Percentiles rank a stretch among this genome's conserved stretches.
Evolutionary conservation across 176 grass and related monocot species (phyloP).

Genomic region (Triticum aestivum): IWGSC_CS_RefSeq_v2.1 NC_057798.1:664839663-664840162

Average conservation of each 20-base stretch:
- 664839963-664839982: no score
- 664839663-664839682: constrained; percentile 72
- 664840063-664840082: constrained; percentile 20
- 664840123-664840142: neutral
- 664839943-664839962: neutral
- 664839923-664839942: neutral
- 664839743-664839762: neutral
- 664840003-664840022: constrained; percentile 61
- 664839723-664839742: constrained; percentile 48
- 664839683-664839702: constrained; percentile 64
- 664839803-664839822: constrained; percentile 56
- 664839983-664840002: neutral
- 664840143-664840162: neutral
- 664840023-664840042: no score
- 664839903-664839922: constrained; percentile 45
- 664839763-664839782: neutral
- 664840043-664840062: constrained; percentile 65
- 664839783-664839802: neutral
- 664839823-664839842: constrained; percentile 82
- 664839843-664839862: constrained; percentile 45
- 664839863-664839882: constrained; percentile 81
- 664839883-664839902: constrained; percentile 66
- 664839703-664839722: constrained; percentile 42
- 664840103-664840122: neutral
- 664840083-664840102: neutral